Base-by-base conservation (phyloP, 163 green algal genomes). In the Chlorella variabilis region DNA sequence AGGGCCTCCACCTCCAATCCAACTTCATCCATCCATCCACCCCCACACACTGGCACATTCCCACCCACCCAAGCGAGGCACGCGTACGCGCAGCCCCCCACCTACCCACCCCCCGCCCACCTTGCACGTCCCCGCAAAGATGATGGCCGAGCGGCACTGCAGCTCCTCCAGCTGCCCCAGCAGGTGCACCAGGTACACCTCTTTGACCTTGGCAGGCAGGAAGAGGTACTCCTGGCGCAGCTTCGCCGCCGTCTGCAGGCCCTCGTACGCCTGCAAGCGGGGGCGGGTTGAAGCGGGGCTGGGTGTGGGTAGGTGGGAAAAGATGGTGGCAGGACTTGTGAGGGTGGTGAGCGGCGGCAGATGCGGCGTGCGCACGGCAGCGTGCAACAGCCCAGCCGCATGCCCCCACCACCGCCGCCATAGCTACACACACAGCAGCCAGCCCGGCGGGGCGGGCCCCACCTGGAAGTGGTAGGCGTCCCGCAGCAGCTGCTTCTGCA, bases 161-260 rank as follows among this genome's bases (percentile, higher is more conserved):
- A 86, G 68, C 25, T 92, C 87, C 58, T 90, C 77, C 20, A 91
- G 80, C n/a, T 58, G 63, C 4, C 67, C 67, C 27, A 98, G 89
- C 76, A 98, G 63, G 84, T 97, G 87, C 15, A 89, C 75, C n/a
- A 98, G 89, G 85, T 98, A 98, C 38, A 98, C 94, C 66, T 99
- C 95, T 87, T 98, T 98, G 25, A 91, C 91, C 84, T 96, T 97
- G 48, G 89, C 81, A 1, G 95, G 95, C 0, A 98, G 80, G 81
- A 98, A 95, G 25, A 97, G 34, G 84, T 98, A 98, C 89, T 98
- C 79, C 82, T 98, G 88, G 27, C 83, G 82, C 62, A 98, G 83
- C 17, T 65, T 85, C 54, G 91, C 71, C 18, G 92, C 92, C 18
- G 94, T 98, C 62, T 93, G 82, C 29, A 98, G 83, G 0, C 92